Base-by-base conservation (phyloP, 2,329 filamentous ascomycete genomes). In the Corniculantispora saksenae region DNA sequence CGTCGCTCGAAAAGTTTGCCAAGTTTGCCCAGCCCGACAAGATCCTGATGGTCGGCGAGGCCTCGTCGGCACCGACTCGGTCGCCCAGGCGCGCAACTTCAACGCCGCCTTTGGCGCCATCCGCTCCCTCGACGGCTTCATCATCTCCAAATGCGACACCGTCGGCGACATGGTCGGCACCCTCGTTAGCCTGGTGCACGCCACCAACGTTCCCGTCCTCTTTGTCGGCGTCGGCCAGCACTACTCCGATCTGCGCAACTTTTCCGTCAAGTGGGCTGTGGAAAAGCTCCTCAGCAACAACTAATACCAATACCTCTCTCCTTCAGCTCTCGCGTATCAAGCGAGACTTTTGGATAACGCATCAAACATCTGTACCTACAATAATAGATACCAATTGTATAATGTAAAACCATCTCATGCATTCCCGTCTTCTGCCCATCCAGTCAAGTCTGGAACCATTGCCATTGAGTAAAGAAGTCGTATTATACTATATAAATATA, bases 81-180 rank as follows among this genome's bases (percentile, higher is more conserved):
- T 99, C 25, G 93, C 93, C 56, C 95, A 99, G 79, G 95, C 96
- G 3, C 87, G 94, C 72, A 97, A 97, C 80, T 99, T 99, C 82
- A 97, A 97, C 75, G 88, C 90, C 45, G 91, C 92, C 2, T 98
- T 99, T 79, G 96, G 95, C 38, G 83, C 87, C 6, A 89, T 88
- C 17, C 84, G 94, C 65, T 86, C 87, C 32, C 84, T 99, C 45
- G 96, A 99, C 78, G 95, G 95, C 7, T 99, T 99, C 78, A 97
- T 99, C 75, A 97, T 99, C 72, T 94, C 91, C 67, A 99, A 99
- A 79, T 98, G 95, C 77, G 95, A 99, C 80, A 99, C 95, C 0
- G 96, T 99, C 45, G 96, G 95, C n/a, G 94, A 97, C 80, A 98
- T 98, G 94, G 93, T 97, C 51, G 93, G 86, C 70, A 97, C 94